phyloP scores from a whole-genome alignment of 768 basidiomycete genomes.

The Auricularia heimuer region DNA sequence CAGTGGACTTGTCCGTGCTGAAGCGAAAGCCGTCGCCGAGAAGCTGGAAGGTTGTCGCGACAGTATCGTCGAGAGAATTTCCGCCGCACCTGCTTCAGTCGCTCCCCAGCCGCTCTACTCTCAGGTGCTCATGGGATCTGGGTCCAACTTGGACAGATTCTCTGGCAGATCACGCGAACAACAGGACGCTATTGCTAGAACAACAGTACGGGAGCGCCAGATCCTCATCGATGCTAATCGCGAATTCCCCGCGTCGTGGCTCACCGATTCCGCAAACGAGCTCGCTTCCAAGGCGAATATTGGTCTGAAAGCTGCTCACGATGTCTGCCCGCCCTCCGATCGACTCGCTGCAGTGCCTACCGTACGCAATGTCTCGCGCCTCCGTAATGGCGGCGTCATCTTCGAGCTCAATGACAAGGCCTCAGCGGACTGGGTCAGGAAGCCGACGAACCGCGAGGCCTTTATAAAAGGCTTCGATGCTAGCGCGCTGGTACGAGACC shows the following conservation, averaged over 20 bases:
- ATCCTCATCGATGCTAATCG: neutral
- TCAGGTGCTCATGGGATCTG: neutral
- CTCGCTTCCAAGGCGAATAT: neutral
- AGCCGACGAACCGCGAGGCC: neutral
- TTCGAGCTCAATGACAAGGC: neutral
- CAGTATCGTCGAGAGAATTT: no score
- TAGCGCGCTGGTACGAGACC: neutral
- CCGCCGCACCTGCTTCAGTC: neutral
- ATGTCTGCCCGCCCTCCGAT: neutral
- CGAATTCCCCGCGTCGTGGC: neutral
- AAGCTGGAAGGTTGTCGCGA: no score
- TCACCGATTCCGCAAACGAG: neutral
- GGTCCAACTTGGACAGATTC: neutral
- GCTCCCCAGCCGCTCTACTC: neutral
- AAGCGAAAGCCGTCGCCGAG: no score
- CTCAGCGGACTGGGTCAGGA: neutral
- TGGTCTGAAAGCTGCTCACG: neutral
- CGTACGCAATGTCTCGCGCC: neutral
- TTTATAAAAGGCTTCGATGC: neutral
- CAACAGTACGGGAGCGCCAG: neutral
- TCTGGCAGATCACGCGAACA: neutral
- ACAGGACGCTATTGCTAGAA: neutral
- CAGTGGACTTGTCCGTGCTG: no score
- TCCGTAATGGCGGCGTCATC: neutral
- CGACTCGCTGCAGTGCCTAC: neutral